Conservation (phyloP, 1,284 basidiomycete genomes). For the Pseudozyma hubeiensis region DNA sequence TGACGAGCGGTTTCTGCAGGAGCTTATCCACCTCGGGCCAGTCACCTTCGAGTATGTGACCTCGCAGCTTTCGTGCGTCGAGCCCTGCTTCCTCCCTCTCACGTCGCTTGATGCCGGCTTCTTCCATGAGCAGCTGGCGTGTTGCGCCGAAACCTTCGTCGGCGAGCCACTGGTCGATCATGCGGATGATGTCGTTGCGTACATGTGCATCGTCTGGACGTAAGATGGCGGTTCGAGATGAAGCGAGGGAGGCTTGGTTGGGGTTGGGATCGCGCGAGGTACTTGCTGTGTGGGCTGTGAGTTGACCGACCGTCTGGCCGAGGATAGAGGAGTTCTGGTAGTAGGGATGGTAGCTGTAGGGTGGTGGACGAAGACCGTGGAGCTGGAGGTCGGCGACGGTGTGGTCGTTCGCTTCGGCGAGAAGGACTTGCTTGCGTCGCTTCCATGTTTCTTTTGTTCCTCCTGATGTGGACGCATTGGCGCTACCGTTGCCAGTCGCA, state of each 20-base stretch:
- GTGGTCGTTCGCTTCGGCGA: slow-evolving; percentile 55
- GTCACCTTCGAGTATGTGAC: slow-evolving; percentile 71
- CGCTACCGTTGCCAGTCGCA: neutral
- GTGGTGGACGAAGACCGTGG: slow-evolving; percentile 53
- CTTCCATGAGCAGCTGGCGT: slow-evolving; percentile 69
- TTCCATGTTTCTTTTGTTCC: slow-evolving; percentile 58
- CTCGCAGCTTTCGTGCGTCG: slow-evolving; percentile 69
- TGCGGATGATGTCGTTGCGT: slow-evolving; percentile 61
- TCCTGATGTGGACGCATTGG: slow-evolving; percentile 12
- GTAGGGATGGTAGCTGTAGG: slow-evolving; percentile 39
- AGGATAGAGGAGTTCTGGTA: slow-evolving; percentile 46
- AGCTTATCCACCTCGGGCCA: slow-evolving; percentile 70
- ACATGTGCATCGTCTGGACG: slow-evolving; percentile 56
- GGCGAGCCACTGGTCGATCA: slow-evolving; percentile 71
- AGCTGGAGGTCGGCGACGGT: slow-evolving; percentile 59
- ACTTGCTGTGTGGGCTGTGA: slow-evolving; percentile 25
- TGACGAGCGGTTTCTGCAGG: slow-evolving; percentile 68
- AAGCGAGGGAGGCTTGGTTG: slow-evolving; percentile 43
- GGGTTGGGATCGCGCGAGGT: slow-evolving; percentile 22
- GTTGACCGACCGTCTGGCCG: slow-evolving; percentile 34
- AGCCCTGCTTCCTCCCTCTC: slow-evolving; percentile 64
- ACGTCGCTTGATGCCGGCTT: slow-evolving; percentile 65
- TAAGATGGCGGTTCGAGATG: slow-evolving; percentile 58
- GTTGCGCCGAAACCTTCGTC: slow-evolving; percentile 69
- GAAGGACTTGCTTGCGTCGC: slow-evolving; percentile 52